Evolutionary conservation across 352 stramenopile species (phyloP), one percentile per base, ranked within the genome.

Genomic region (Phytophthora tentaculata): DNA sequence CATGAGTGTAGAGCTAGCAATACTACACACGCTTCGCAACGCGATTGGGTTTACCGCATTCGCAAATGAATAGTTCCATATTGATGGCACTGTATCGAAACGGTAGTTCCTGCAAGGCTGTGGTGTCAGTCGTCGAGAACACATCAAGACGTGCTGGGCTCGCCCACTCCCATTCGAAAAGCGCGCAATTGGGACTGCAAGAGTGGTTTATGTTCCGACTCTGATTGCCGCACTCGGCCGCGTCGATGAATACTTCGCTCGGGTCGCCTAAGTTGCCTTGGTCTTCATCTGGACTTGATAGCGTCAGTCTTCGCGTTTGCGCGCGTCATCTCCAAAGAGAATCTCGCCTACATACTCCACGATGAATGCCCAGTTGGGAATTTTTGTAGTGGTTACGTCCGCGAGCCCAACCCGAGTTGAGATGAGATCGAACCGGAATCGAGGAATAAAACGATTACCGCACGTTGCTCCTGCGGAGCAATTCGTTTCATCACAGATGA

Each of bases 141-240:
- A 60, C 39, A 13, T 22, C 53, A 2, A 60, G 17, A 2, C 53
- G 53, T 3, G 23, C 22, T 1, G 14, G 5, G 52, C 50, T 60
- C 0, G 53, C 13, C 53, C 53, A 50, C 35, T 51, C 37, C 3
- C 37, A 50, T 26, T 60, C 37, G 8, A 51, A 41, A 2, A 60
- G 35, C 6, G 5, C 35, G 23, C 23, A 60, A 6, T 60, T 60
- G 0, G 37, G 53, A 23, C 37, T 26, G 26, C 53, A 60, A n/a
- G n/a, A n/a, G n/a, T n/a, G n/a, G n/a, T n/a, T n/a, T n/a, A n/a
- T n/a, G n/a, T n/a, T n/a, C n/a, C 49, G 49, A 5, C 49, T 55
- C 9, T 60, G 37, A 17, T 51, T 59, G 19, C 37, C 37, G 5
- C 37, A 60, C 10, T 10, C 16, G 2, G 37, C 37, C 0, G 37